Evolutionary conservation across 2,329 filamentous ascomycete genomes (phyloP), one percentile per base, ranked within the genome.

Genomic region (Colletotrichum sidae): DNA sequence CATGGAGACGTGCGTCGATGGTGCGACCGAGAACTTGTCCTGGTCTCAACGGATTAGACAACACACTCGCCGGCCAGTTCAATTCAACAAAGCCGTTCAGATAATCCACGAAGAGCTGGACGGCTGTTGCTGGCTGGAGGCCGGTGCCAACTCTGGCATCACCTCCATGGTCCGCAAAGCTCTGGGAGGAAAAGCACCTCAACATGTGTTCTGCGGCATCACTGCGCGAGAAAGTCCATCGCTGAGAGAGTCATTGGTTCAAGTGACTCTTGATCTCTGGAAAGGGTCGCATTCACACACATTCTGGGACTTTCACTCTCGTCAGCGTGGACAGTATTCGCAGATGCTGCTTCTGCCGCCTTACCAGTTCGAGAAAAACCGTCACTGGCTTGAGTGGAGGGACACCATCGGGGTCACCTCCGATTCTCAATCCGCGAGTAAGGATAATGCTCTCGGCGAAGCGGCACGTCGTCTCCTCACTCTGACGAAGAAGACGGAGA

Each of bases 31-130:
- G 6, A 10, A n/a, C 8, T n/a, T 39, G 11, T 11, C 15, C 11
- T 33, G 15, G 15, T 15, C 35, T 15, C 49, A 60, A 15, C 51
- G 25, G 25, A 25, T 25, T 25, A 25, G 25, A 25, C 25, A 25
- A 25, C 53, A n/a, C 42, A 77, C 81, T 70, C 68, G 81, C 1
- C 45, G 77, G 0, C 80, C 83, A 0, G 83, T 85, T 0, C 83
- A 74, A 68, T 83, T 83, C 67, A 42, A 74, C 25, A 73, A 83
- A 8, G 84, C 80, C 0, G 61, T 84, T 0, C 70, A 79, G 41
- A 69, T 82, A 1, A 68, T 86, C 0, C 67, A 72, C 0, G 59
- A 75, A 8, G 55, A 72, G 6, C 69, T 73, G 35, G 72, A 74
- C 0, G 34, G 50, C 0, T 71, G 67, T 10, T 67, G 79, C 13